phyloP scores from a whole-genome alignment of 768 basidiomycete genomes.

The Mycena olivaceomarginata region DNA sequence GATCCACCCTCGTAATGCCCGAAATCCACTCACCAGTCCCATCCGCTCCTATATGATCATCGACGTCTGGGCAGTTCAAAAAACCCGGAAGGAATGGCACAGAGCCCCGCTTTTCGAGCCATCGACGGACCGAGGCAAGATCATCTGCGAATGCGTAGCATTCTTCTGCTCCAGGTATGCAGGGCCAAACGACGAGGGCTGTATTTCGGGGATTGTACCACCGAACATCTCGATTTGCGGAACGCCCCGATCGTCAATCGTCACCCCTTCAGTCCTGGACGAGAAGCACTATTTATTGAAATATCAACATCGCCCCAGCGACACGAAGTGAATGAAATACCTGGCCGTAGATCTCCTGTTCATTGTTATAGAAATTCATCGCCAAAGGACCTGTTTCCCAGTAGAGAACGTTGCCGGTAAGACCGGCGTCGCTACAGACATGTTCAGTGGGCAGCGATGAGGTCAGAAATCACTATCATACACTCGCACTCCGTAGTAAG shows the following conservation, averaged over 20 bases:
- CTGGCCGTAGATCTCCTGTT: constrained; percentile 18
- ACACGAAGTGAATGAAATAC: background rate
- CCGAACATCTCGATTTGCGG: too few species aligned
- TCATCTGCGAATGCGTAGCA: background rate
- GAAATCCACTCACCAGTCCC: too few species aligned
- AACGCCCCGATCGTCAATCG: background rate
- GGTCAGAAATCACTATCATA: too few species aligned
- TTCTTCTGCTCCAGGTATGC: constrained; percentile 7
- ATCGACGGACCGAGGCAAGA: background rate
- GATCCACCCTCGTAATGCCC: too few species aligned
- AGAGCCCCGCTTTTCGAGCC: constrained; percentile 1
- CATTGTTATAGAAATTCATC: constrained; percentile 13
- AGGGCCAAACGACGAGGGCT: too few species aligned
- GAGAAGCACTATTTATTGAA: constrained; percentile 6
- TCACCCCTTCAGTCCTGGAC: background rate
- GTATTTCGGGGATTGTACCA: too few species aligned
- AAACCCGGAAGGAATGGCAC: constrained; percentile 28
- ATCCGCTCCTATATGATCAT: too few species aligned
- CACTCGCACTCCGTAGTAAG: background rate
- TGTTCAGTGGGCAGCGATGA: background rate
- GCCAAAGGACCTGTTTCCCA: constrained; percentile 29
- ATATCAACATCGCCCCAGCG: too few species aligned
- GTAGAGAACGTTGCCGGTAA: constrained; percentile 46
- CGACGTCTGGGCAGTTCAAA: constrained; percentile 14
- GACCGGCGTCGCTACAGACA: constrained; percentile 32